These are phyloP conservation scores for Pugionium cornutum DNA, from an alignment of 345 rosid genomes.

Conservation along the genomic window DNA sequence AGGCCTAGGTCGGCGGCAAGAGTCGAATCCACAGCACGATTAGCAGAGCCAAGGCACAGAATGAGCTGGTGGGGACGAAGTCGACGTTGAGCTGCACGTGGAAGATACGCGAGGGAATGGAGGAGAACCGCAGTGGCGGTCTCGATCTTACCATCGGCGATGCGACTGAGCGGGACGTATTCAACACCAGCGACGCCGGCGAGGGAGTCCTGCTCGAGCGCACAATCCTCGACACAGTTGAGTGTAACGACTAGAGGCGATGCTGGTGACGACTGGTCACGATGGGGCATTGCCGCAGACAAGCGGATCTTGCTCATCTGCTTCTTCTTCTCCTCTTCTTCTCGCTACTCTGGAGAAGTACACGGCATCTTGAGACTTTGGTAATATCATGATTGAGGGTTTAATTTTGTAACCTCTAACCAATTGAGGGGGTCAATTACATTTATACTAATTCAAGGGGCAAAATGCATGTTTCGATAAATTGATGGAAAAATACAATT, in stretches of 20 bases:
- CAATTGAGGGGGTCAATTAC: neutral
- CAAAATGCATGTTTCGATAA: neutral
- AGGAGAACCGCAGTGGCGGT: conserved; percentile 86
- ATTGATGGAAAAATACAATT: neutral
- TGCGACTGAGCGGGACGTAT: conserved; percentile 91
- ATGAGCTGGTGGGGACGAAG: conserved; percentile 95
- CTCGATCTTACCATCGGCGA: conserved; percentile 88
- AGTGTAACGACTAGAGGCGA: conserved; percentile 72
- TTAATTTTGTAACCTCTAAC: too few relatives aligned
- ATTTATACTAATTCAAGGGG: neutral
- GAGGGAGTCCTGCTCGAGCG: conserved; percentile 75
- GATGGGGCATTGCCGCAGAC: conserved; percentile 57
- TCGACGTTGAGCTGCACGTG: conserved; percentile 99
- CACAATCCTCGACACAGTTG: conserved; percentile 90
- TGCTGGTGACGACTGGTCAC: conserved; percentile 48
- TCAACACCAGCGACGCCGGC: conserved; percentile 79
- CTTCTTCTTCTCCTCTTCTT: conserved; percentile 18
- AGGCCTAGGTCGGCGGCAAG: conserved; percentile 92
- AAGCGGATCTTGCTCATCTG: conserved; percentile 49
- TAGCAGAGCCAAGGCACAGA: conserved; percentile 92
- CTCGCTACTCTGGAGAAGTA: conserved; percentile 36
- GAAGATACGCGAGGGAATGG: conserved; percentile 93
- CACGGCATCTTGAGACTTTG: conserved; percentile 12
- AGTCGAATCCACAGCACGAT: conserved; percentile 88
- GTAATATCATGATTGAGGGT: too few relatives aligned